phyloP scores from a whole-genome alignment of 2,329 filamentous ascomycete species.

The Cladorrhinum sp. region DNA sequence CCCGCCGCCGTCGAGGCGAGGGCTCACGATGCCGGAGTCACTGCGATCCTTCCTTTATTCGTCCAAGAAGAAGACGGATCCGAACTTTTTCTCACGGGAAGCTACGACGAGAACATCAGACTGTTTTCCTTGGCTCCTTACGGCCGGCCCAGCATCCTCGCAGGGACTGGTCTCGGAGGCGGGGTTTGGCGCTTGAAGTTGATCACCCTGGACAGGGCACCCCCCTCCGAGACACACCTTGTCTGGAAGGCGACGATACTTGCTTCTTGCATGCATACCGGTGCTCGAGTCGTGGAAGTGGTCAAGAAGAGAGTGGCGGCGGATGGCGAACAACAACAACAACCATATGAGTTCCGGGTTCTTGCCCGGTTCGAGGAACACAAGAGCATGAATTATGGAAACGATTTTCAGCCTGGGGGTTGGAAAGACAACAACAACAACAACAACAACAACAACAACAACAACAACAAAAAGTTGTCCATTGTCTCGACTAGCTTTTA shows the following conservation, averaged over 20 bases:
- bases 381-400: constrained; percentile 92
- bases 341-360: constrained; percentile 61
- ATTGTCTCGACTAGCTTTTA: constrained; percentile 76
- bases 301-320: constrained; percentile 34
- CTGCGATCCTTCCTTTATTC: constrained; percentile 72
- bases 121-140: constrained; percentile 54
- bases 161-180: constrained; percentile 65
- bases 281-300: constrained; percentile 62
- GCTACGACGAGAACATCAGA: constrained; percentile 83
- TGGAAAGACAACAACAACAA: constrained; percentile 31
- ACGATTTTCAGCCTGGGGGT: constrained; percentile 60
- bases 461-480: no score
- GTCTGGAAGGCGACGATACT: constrained; percentile 50
- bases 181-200: constrained; percentile 86
- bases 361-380: constrained; percentile 77
- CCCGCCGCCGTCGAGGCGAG: constrained; percentile 26
- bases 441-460: no score
- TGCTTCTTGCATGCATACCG: constrained; percentile 92
- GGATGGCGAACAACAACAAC: no score
- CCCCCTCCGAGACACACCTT: constrained; percentile 26
- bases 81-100: constrained; percentile 73
- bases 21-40: constrained; percentile 76
- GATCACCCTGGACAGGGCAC: constrained; percentile 36
- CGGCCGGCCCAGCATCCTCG: constrained; percentile 50
- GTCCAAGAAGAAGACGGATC: constrained; percentile 42